These are phyloP conservation scores for Suhomyces vadensis DNA, from an alignment of 805 yeast genomes.

Conservation along the genomic window DNA sequence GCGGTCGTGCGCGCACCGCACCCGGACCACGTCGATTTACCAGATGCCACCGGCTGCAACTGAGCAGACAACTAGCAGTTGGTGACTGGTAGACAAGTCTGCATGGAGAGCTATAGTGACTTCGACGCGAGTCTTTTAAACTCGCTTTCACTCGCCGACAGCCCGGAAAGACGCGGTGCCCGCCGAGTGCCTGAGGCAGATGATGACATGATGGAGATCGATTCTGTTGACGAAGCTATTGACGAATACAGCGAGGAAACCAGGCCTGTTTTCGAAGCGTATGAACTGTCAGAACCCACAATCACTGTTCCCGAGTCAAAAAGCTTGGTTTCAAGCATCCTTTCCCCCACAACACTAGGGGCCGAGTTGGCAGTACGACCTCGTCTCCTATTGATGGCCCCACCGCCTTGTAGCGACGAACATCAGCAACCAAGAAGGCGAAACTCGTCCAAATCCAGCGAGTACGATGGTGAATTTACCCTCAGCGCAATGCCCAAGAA, in stretches of 20 bases:
- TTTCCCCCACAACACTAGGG: constrained; percentile 44
- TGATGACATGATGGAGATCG: constrained; percentile 22
- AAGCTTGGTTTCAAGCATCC: constrained; percentile 16
- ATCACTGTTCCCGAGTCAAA: constrained; percentile 6
- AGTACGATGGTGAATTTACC: background rate
- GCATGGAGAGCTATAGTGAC: constrained; percentile 12
- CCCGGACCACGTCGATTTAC: too few relatives aligned
- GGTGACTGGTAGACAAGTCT: background rate
- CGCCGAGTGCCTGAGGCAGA: constrained; percentile 6
- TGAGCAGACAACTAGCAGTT: too few relatives aligned
- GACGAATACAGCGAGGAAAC: background rate
- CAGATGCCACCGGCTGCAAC: too few relatives aligned
- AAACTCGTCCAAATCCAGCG: background rate
- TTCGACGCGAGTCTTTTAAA: constrained; percentile 25
- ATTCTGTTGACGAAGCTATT: constrained; percentile 4
- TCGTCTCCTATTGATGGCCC: constrained; percentile 12
- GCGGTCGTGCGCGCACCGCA: background rate
- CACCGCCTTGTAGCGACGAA: too few relatives aligned
- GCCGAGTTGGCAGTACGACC: constrained; percentile 39
- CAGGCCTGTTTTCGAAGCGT: background rate
- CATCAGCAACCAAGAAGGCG: background rate
- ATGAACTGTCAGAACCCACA: background rate
- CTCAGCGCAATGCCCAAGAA: background rate
- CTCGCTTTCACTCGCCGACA: constrained; percentile 27
- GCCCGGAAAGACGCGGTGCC: background rate